A percentile compares a stretch with the other conserved stretches of the same genome.
phyloP scores from a whole-genome alignment of 2,329 filamentous ascomycete genomes.

The Neurospora sp. region DNA sequence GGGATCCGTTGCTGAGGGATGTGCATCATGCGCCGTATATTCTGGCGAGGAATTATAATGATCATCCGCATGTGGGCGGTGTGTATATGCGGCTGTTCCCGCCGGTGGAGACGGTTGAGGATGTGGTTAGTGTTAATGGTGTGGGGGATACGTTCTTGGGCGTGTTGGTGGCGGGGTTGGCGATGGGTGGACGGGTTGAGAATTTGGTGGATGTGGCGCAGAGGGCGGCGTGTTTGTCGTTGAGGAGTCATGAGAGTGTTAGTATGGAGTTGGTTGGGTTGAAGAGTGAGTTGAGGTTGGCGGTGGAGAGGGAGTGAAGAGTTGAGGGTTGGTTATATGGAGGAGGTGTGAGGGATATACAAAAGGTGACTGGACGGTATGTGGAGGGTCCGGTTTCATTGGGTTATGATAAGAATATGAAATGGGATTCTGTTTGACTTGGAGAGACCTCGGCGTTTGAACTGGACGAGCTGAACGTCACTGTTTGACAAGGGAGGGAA shows the following conservation, averaged over 20 bases:
- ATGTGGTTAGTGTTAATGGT: slow-evolving; percentile 85
- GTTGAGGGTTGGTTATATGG: background rate
- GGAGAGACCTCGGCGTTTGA: background rate
- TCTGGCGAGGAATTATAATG: slow-evolving; percentile 49
- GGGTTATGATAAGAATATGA: background rate
- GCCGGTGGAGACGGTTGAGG: slow-evolving; percentile 53
- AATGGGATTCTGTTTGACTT: background rate
- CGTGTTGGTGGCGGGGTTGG: slow-evolving; percentile 69
- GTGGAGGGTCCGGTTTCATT: background rate
- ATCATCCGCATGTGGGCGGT: slow-evolving; percentile 52
- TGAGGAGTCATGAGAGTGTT: slow-evolving; percentile 68
- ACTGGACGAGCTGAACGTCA: background rate
- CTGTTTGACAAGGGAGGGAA: no score
- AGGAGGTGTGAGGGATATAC: background rate
- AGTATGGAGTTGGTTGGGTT: slow-evolving; percentile 17
- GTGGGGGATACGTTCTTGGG: slow-evolving; percentile 91
- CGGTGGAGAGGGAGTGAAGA: slow-evolving; percentile 7
- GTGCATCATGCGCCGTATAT: slow-evolving; percentile 59
- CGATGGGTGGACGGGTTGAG: slow-evolving; percentile 44
- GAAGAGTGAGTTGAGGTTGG: slow-evolving; percentile 17
- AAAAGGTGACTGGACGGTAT: background rate
- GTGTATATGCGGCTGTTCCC: slow-evolving; percentile 74
- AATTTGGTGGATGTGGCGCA: slow-evolving; percentile 73
- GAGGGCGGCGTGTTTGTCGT: slow-evolving; percentile 65
- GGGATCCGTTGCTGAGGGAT: slow-evolving; percentile 57